phyloP scores from a whole-genome alignment of 371 early-diverging fungal genomes.

The Dichotomocladium elegans region DNA sequence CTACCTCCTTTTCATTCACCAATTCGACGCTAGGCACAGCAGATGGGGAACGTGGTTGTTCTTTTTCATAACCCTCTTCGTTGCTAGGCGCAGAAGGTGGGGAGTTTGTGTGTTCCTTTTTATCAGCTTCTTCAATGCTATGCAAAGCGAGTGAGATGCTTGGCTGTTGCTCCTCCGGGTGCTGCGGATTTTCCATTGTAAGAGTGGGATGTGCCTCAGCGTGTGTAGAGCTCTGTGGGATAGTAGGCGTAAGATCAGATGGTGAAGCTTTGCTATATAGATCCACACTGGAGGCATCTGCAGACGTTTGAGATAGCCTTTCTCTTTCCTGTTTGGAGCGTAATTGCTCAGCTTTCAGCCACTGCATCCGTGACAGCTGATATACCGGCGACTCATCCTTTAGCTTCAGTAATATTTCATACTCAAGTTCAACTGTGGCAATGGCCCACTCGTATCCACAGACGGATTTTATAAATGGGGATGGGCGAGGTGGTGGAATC shows the following conservation, averaged over 20 bases:
- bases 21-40: too few species aligned
- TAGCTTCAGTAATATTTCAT: neutral
- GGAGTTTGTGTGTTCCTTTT: too few species aligned
- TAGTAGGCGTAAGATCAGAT: too few species aligned
- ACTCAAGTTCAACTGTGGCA: slow-evolving; percentile 2
- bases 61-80: too few species aligned
- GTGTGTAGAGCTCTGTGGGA: neutral
- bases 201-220: neutral
- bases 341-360: neutral
- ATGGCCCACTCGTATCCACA: slow-evolving; percentile 11
- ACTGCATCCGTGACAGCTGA: neutral
- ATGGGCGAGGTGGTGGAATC: neutral
- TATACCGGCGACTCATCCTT: neutral
- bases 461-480: neutral
- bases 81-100: too few species aligned
- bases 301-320: neutral
- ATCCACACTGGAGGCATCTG: slow-evolving; percentile 1
- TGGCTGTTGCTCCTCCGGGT: neutral
- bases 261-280: too few species aligned
- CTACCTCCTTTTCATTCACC: too few species aligned
- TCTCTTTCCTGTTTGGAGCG: neutral
- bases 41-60: too few species aligned
- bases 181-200: neutral
- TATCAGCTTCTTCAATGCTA: too few species aligned
- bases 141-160: neutral